phyloP scores from a whole-genome alignment of 345 rosid species.

The Pistacia atlantica region DNA sequence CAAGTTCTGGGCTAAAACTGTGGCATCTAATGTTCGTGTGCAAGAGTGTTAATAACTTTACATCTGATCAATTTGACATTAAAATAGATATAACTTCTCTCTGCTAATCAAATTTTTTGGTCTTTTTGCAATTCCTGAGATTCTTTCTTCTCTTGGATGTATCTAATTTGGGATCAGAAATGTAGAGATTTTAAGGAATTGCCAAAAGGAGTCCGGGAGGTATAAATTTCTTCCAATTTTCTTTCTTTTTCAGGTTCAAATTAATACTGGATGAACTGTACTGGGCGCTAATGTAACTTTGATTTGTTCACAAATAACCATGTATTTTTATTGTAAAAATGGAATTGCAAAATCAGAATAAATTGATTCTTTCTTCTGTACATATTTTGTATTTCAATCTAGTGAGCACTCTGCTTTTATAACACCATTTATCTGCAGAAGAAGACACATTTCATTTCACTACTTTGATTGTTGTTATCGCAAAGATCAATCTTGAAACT shows the following conservation, averaged over 20 bases:
- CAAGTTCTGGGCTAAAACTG: slow-evolving; percentile 79
- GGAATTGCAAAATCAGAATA: not conserved
- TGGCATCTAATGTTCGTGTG: slow-evolving; percentile 59
- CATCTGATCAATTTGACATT: not conserved
- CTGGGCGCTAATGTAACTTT: not conserved
- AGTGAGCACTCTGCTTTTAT: no score
- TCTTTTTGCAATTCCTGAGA: not conserved
- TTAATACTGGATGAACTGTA: not conserved
- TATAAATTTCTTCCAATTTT: not conserved
- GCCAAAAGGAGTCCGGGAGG: not conserved
- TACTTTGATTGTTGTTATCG: no score
- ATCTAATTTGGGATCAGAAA: not conserved
- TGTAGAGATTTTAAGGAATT: not conserved
- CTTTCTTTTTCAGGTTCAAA: not conserved
- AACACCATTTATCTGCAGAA: no score
- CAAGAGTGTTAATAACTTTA: slow-evolving; percentile 40
- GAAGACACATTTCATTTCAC: no score
- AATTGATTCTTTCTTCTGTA: not conserved
- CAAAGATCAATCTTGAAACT: no score
- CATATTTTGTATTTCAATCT: no score
- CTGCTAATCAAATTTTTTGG: slow-evolving; percentile 4
- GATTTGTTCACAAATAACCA: not conserved
- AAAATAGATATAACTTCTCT: not conserved
- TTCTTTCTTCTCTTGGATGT: not conserved
- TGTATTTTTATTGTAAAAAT: slow-evolving; percentile 2